phyloP scores from a whole-genome alignment of 2,329 filamentous ascomycete species.

The Coleophoma crateriformis region DNA sequence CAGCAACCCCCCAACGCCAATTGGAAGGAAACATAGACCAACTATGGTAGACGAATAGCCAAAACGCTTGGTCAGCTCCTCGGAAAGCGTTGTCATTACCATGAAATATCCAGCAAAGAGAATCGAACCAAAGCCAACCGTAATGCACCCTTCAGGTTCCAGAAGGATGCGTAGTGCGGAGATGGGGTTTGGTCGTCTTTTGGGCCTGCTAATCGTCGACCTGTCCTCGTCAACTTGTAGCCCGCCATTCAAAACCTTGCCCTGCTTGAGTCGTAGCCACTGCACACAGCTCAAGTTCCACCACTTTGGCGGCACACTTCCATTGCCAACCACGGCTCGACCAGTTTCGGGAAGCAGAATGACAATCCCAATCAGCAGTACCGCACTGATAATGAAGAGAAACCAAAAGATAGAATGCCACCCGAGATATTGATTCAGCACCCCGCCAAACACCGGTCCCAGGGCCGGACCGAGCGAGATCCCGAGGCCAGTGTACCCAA shows the following conservation, averaged over 20 bases:
- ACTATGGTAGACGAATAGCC: conserved; percentile 3
- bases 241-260: too few species aligned
- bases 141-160: neutral
- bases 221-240: neutral
- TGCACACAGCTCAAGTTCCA: conserved; percentile 51
- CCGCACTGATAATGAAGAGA: conserved; percentile 35
- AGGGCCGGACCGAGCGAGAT: conserved; percentile 31
- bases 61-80: conserved; percentile 25
- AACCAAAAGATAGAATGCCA: conserved; percentile 46
- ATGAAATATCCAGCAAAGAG: conserved; percentile 48
- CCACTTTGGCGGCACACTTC: conserved; percentile 42
- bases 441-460: conserved; percentile 41
- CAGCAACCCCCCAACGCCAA: conserved; percentile 37
- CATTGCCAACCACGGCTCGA: conserved; percentile 12
- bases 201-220: neutral
- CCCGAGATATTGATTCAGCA: conserved; percentile 34
- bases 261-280: conserved; percentile 16
- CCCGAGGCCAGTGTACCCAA: conserved; percentile 57
- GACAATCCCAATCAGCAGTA: conserved; percentile 20
- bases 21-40: conserved; percentile 22
- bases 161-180: neutral
- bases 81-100: conserved; percentile 40
- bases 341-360: conserved; percentile 9
- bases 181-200: neutral
- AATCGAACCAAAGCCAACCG: conserved; percentile 35